A percentile compares a stretch with the other conserved stretches of the same genome.
These are phyloP conservation scores for Pestalotiopsis sp. DNA, from an alignment of 2,329 filamentous ascomycete species.

Conservation along the genomic window DNA sequence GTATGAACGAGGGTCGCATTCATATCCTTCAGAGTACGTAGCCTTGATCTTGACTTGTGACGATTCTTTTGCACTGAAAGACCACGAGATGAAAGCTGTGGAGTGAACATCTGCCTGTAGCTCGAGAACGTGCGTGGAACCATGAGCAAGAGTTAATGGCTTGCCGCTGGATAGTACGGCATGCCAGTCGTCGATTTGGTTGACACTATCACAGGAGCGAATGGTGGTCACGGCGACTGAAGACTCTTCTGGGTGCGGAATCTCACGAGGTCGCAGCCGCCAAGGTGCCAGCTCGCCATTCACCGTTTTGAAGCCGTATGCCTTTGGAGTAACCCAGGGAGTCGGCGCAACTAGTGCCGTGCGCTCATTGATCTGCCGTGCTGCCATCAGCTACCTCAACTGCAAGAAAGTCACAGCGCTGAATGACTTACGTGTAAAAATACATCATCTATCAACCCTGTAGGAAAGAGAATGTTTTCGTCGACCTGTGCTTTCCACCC, in stretches of 20 bases:
- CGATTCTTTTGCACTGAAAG: neutral
- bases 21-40: conserved; percentile 9
- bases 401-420: neutral
- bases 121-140: neutral
- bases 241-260: conserved; percentile 1
- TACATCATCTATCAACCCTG: conserved; percentile 7
- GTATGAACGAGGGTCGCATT: conserved; percentile 2
- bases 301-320: conserved; percentile 8
- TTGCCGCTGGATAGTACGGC: neutral
- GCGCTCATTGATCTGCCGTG: conserved; percentile 5
- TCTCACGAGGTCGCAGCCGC: neutral
- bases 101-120: conserved; percentile 12
- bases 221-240: neutral
- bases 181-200: neutral
- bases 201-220: neutral
- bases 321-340: neutral
- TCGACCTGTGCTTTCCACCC: conserved; percentile 2
- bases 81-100: conserved; percentile 8
- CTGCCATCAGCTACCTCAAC: neutral
- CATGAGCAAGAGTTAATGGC: neutral
- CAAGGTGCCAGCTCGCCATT: conserved; percentile 12
- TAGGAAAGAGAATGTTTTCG: neutral
- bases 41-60: neutral
- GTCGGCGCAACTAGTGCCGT: neutral
- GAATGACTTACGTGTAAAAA: neutral